phyloP scores from a whole-genome alignment of 2,329 filamentous ascomycete genomes.

The Colletotrichum lindemuthianum region DNA sequence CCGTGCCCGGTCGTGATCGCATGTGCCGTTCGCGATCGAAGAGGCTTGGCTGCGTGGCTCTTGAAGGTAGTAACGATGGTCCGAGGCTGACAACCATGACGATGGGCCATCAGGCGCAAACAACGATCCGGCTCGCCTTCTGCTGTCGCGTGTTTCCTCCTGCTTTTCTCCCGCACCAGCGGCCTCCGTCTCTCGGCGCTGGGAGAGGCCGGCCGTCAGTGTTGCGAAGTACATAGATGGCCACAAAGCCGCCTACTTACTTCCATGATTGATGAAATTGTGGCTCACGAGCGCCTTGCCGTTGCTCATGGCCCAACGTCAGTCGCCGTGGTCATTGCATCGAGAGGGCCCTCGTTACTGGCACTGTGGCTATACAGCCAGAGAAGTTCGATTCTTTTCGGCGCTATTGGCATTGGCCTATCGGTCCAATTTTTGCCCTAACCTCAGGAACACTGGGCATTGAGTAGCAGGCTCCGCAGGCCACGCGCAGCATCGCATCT shows the following conservation, averaged over 20 bases:
- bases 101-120: constrained; percentile 6
- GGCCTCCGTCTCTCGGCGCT: constrained; percentile 22
- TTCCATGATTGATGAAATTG: constrained; percentile 24
- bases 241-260: constrained; percentile 1
- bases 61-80: too few relatives aligned
- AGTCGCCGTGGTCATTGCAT: constrained; percentile 12
- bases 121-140: neutral
- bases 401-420: too few relatives aligned
- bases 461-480: constrained; percentile 19
- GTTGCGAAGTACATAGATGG: neutral
- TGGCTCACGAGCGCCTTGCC: constrained; percentile 14
- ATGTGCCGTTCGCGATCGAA: constrained; percentile 22
- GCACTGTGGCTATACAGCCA: too few relatives aligned
- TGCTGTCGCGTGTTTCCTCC: constrained; percentile 24
- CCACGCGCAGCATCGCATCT: constrained; percentile 25
- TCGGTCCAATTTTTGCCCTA: too few relatives aligned
- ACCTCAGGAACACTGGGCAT: neutral
- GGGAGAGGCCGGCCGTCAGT: constrained; percentile 18
- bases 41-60: neutral
- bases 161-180: constrained; percentile 25
- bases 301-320: constrained; percentile 6
- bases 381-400: too few relatives aligned
- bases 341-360: constrained; percentile 10
- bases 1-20: constrained; percentile 17
- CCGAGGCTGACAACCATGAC: neutral